Evolutionary conservation across 2,329 filamentous ascomycete species (phyloP).

Genomic region (Teratosphaeria pseudoeucalypti): DNA sequence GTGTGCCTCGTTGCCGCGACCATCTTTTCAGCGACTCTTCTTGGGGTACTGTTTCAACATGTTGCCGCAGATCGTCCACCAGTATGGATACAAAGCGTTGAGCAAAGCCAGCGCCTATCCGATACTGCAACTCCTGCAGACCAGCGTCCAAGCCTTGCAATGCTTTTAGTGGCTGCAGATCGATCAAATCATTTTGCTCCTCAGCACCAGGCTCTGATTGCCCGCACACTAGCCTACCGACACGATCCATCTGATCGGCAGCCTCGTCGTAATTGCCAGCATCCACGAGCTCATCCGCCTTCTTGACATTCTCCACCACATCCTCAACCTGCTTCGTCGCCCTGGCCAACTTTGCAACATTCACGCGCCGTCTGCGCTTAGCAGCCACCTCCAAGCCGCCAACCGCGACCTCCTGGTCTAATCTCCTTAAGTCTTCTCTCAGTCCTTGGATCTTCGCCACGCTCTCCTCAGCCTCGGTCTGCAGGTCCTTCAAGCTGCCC

Average conservation of each 20-base stretch:
- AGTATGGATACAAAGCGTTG: slow-evolving; percentile 66
- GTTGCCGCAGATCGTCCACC: slow-evolving; percentile 68
- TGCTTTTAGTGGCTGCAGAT: slow-evolving; percentile 67
- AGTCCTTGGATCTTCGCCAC: slow-evolving; percentile 75
- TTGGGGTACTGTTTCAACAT: slow-evolving; percentile 61
- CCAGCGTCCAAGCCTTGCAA: slow-evolving; percentile 72
- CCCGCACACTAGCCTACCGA: slow-evolving; percentile 74
- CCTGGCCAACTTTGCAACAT: slow-evolving; percentile 69
- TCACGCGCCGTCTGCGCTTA: slow-evolving; percentile 70
- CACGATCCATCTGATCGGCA: slow-evolving; percentile 61
- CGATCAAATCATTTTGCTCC: slow-evolving; percentile 37
- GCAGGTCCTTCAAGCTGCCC: slow-evolving; percentile 79
- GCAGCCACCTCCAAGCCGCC: slow-evolving; percentile 78
- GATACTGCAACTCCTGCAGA: slow-evolving; percentile 61
- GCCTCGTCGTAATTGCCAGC: slow-evolving; percentile 74
- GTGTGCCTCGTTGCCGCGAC: slow-evolving; percentile 43
- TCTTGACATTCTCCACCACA: slow-evolving; percentile 63
- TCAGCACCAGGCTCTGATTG: slow-evolving; percentile 39
- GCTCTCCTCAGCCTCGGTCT: slow-evolving; percentile 84
- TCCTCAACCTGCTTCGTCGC: slow-evolving; percentile 73
- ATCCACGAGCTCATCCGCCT: slow-evolving; percentile 73
- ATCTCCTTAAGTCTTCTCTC: slow-evolving; percentile 63
- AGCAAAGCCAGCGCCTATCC: slow-evolving; percentile 83
- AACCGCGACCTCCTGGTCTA: slow-evolving; percentile 80
- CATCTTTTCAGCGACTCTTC: slow-evolving; percentile 73